These are phyloP conservation scores for Macrophomina tecta DNA, from an alignment of 2,329 filamentous ascomycete genomes.

Conservation along the genomic window DNA sequence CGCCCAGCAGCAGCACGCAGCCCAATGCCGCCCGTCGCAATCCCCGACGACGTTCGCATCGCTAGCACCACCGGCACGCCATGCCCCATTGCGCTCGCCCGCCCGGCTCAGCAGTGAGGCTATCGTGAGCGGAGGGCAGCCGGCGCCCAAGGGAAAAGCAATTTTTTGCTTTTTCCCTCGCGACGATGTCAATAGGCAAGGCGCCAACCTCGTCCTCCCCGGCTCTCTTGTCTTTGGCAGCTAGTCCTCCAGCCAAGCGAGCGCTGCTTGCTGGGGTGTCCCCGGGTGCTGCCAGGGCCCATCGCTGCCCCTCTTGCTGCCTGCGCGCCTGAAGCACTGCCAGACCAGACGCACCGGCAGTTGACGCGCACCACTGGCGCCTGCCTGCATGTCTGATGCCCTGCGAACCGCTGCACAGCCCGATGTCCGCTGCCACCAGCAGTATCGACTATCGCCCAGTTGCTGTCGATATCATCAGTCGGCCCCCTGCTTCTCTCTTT, in stretches of 20 bases:
- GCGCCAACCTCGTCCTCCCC: constrained; percentile 4
- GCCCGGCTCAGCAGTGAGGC: constrained; percentile 11
- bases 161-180: background rate
- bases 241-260: constrained; percentile 8
- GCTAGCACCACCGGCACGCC: constrained; percentile 7
- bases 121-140: background rate
- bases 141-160: background rate
- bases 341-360: background rate
- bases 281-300: constrained; percentile 5
- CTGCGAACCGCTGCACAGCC: background rate
- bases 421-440: background rate
- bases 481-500: background rate
- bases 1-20: background rate
- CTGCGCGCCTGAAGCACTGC: background rate
- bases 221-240: constrained; percentile 4
- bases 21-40: background rate
- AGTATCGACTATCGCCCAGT: background rate
- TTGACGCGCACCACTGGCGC: no score
- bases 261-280: background rate
- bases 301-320: background rate
- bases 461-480: background rate
- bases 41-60: constrained; percentile 13
- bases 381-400: no score
- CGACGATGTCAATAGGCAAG: constrained; percentile 11
- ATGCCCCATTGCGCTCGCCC: background rate